Percentiles rank a stretch among this genome's conserved stretches.
phyloP scores from a whole-genome alignment of 2,329 filamentous ascomycete genomes.

The Dothistroma pini region DNA sequence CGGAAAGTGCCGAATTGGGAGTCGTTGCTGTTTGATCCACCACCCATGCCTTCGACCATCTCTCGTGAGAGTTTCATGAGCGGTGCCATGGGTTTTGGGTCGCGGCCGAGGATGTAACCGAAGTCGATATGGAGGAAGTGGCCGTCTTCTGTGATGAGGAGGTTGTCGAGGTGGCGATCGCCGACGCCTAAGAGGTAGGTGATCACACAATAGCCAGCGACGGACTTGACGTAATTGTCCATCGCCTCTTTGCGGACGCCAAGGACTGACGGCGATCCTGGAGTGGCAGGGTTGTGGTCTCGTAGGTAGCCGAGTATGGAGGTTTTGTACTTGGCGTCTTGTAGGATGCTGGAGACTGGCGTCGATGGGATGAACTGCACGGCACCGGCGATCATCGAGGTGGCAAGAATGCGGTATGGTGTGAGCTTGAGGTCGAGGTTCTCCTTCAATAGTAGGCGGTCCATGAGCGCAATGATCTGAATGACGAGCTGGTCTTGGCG shows the following conservation, averaged over 20 bases:
- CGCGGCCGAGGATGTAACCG: conserved; percentile 93
- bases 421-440: conserved; percentile 93
- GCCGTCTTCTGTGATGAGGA: conserved; percentile 81
- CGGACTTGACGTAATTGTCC: conserved; percentile 93
- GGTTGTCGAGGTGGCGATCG: conserved; percentile 91
- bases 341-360: conserved; percentile 70
- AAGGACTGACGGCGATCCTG: conserved; percentile 66
- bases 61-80: conserved; percentile 96
- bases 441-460: conserved; percentile 89
- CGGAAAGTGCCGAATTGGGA: conserved; percentile 81
- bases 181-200: conserved; percentile 97
- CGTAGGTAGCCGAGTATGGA: conserved; percentile 76
- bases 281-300: conserved; percentile 84
- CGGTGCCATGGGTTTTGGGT: conserved; percentile 95
- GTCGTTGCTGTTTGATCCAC: conserved; percentile 40
- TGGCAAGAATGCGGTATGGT: conserved; percentile 94
- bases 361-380: conserved; percentile 88
- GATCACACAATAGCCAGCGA: conserved; percentile 96
- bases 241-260: conserved; percentile 88
- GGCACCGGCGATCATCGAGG: conserved; percentile 80
- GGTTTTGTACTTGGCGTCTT: conserved; percentile 69
- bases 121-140: conserved; percentile 99
- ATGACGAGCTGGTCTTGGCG: conserved; percentile 97
- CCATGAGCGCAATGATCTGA: conserved; percentile 97
- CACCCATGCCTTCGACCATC: conserved; percentile 99